Evolutionary conservation across 2,329 filamentous ascomycete species (phyloP), one percentile per base, ranked within the genome.

Genomic region (Fusarium sp.): DNA sequence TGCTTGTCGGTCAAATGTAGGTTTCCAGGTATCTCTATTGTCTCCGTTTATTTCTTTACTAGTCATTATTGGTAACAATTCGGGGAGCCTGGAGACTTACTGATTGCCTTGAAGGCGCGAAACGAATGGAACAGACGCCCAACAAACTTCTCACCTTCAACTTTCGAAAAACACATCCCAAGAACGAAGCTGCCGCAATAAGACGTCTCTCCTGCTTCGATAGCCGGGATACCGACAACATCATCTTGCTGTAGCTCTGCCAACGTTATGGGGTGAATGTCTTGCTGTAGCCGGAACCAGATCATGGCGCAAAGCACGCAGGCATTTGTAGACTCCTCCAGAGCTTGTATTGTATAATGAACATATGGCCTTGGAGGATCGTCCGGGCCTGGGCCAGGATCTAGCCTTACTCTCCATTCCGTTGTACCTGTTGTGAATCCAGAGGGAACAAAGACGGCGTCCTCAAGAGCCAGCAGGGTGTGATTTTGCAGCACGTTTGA

Each of bases 291-390:
- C 15, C 47, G 40, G n/a, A 72, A 52, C 54, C 61, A 74, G n/a
- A 74, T 74, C 27, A 57, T 72, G 15, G 68, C 68, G 25, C 71
- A 74, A 33, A 74, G 60, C 12, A 65, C 72, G n/a, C 72, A 74
- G 4, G n/a, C 60, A 11, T 57, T 35, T 14, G 52, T 50, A 22
- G 66, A 69, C 20, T 62, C 43, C 27, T 27, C 47, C 20, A 74
- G 27, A 15, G 47, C 58, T 15, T 62, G 30, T 11, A 69, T 27
- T 14, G 30, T 69, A 22, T 74, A 58, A 15, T 74, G 72, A 33
- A 63, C 10, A 64, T 69, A 72, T 7, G 60, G 61, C 10, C 15
- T 43, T 14, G 30, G 22, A 9, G 20, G 6, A 1, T n/a, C 30
- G 3, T 33, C 22, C 35, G 45, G n/a, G 1, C 15, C 40, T 20